phyloP scores from a whole-genome alignment of 176 grass and related monocot species.

The Paspalum vaginatum region DNA sequence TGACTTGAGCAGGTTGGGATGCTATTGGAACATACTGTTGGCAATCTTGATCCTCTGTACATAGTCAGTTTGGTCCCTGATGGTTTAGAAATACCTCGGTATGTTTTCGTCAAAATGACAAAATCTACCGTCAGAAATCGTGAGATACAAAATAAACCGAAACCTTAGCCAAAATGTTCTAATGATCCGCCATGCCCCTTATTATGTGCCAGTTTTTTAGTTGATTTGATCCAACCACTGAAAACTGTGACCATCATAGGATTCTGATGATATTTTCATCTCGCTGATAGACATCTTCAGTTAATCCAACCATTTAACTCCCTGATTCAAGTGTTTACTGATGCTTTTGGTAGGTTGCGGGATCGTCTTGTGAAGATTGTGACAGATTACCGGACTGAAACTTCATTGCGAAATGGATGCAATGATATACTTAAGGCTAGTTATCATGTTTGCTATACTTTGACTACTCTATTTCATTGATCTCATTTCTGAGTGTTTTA shows the following conservation, averaged over 20 bases:
- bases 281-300: background rate
- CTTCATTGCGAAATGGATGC: conserved; percentile 89
- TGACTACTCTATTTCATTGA: conserved; percentile 22
- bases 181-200: background rate
- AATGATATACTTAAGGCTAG: conserved; percentile 95
- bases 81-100: conserved; percentile 97
- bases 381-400: conserved; percentile 96
- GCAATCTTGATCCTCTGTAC: conserved; percentile 96
- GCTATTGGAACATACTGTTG: conserved; percentile 96
- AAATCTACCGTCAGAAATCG: background rate
- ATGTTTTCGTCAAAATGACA: background rate
- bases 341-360: conserved; percentile 64
- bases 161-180: conserved; percentile 2
- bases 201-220: no score
- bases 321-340: conserved; percentile 1
- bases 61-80: conserved; percentile 96
- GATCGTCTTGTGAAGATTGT: conserved; percentile 97
- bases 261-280: background rate
- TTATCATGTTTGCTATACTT: conserved; percentile 26
- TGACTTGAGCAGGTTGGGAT: conserved; percentile 83
- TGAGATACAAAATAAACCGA: conserved; percentile 11
- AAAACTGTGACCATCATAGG: background rate
- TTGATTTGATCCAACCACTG: background rate
- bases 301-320: background rate
- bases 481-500: conserved; percentile 18